Conservation (phyloP, 192 early-diverging fungal genomes). For the Coemansia erecta region DNA sequence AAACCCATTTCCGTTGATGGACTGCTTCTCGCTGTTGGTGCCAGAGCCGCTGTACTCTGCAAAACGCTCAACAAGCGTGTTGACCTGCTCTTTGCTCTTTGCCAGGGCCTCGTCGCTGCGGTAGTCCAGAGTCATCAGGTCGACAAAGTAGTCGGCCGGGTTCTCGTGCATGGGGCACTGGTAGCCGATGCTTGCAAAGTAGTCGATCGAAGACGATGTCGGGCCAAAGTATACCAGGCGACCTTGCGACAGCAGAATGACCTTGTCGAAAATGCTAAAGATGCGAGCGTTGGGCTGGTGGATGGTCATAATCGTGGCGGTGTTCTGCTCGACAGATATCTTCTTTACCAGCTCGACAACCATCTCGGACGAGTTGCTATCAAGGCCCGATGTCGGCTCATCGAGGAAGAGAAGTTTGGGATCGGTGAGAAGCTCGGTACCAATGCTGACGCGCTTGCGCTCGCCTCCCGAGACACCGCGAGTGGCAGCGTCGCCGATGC, state of each 20-base stretch:
- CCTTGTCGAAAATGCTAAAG: constrained; percentile 79
- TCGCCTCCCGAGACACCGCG: constrained; percentile 60
- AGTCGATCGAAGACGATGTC: constrained; percentile 34
- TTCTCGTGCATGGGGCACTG: constrained; percentile 72
- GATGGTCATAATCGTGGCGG: constrained; percentile 82
- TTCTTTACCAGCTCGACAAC: constrained; percentile 63
- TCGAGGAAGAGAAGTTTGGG: constrained; percentile 57
- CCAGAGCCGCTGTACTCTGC: constrained; percentile 9
- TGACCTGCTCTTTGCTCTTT: constrained; percentile 43
- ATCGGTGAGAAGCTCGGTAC: constrained; percentile 54
- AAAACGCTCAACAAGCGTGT: constrained; percentile 40
- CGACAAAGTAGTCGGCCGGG: constrained; percentile 70
- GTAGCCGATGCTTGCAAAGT: constrained; percentile 54
- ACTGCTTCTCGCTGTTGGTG: constrained; percentile 8
- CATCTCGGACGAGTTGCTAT: constrained; percentile 65
- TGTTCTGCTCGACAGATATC: constrained; percentile 58
- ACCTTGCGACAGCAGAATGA: constrained; percentile 71
- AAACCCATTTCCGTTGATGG: neutral
- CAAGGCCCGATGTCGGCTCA: constrained; percentile 68
- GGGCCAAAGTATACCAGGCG: constrained; percentile 62
- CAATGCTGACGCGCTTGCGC: constrained; percentile 55
- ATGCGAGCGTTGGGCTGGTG: constrained; percentile 87
- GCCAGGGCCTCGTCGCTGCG: constrained; percentile 42
- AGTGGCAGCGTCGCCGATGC: constrained; percentile 47
- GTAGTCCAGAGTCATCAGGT: constrained; percentile 61